Percentiles rank a stretch among this genome's conserved stretches.
Evolutionary conservation across 1,139 yeast species (phyloP).

Genomic region (Geotrichum citri-aurantii): DNA sequence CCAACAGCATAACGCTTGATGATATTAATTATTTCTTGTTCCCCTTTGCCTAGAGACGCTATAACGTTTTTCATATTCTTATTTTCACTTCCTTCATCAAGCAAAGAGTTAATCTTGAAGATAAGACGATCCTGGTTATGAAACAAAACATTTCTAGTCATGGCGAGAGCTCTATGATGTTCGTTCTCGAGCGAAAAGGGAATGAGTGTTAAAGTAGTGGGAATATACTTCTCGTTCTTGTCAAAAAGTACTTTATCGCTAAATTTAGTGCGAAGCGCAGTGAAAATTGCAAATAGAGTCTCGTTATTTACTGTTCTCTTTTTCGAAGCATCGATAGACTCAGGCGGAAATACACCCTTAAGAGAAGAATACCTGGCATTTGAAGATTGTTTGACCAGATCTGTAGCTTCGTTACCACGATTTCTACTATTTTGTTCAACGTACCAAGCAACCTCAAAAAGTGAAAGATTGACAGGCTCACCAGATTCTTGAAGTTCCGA

Average conservation of each 20-base stretch:
- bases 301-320: conserved; percentile 10
- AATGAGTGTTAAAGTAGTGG: conserved; percentile 13
- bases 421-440: conserved; percentile 11
- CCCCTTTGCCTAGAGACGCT: neutral
- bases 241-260: conserved; percentile 15
- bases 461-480: conserved; percentile 23
- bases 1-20: conserved; percentile 26
- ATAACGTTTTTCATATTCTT: neutral
- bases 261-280: conserved; percentile 18
- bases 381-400: conserved; percentile 12
- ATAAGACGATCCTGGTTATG: neutral
- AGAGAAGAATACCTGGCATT: conserved; percentile 9
- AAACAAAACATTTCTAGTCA: conserved; percentile 3
- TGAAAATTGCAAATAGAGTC: conserved; percentile 17
- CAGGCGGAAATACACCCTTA: conserved; percentile 20
- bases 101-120: neutral
- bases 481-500: conserved; percentile 16
- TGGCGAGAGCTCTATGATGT: conserved; percentile 15
- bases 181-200: conserved; percentile 17
- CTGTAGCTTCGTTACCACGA: neutral
- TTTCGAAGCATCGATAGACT: conserved; percentile 4
- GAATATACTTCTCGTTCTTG: conserved; percentile 9
- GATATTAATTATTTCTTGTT: conserved; percentile 17
- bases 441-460: conserved; percentile 25
- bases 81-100: neutral